Conservation (phyloP, 73 alveolate species). For the Paramecium octaurelia region DNA sequence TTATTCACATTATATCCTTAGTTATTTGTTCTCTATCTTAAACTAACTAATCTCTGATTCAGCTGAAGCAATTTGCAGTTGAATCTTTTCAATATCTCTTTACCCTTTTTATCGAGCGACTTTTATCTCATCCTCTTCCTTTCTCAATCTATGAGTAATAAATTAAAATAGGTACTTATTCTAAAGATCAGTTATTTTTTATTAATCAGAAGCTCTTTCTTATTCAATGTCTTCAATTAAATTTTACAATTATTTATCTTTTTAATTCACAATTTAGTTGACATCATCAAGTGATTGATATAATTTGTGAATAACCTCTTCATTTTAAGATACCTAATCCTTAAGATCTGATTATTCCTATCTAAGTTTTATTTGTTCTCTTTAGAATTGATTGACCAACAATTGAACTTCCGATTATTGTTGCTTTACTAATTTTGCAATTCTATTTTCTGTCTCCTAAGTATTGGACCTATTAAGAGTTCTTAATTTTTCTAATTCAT, state of each 20-base stretch:
- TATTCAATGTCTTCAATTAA: conserved; percentile 39
- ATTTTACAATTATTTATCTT: conserved; percentile 34
- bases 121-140: conserved; percentile 14
- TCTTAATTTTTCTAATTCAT: conserved; percentile 33
- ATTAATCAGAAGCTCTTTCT: not conserved
- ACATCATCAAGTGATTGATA: conserved; percentile 51
- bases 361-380: conserved; percentile 26
- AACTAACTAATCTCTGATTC: conserved; percentile 32
- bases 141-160: not conserved
- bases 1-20: conserved; percentile 29
- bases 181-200: not conserved
- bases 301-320: conserved; percentile 26
- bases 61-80: conserved; percentile 13
- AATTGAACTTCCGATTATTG: conserved; percentile 13
- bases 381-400: not conserved
- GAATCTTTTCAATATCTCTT: conserved; percentile 12
- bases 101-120: not conserved
- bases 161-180: not conserved
- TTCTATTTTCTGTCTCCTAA: not conserved
- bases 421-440: conserved; percentile 18
- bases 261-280: conserved; percentile 32
- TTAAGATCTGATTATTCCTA: not conserved
- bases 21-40: not conserved
- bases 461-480: not conserved
- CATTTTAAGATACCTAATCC: conserved; percentile 2